Evolutionary conservation across 1,139 yeast species (phyloP).

Genomic region (Yamadazyma triangularis): DNA sequence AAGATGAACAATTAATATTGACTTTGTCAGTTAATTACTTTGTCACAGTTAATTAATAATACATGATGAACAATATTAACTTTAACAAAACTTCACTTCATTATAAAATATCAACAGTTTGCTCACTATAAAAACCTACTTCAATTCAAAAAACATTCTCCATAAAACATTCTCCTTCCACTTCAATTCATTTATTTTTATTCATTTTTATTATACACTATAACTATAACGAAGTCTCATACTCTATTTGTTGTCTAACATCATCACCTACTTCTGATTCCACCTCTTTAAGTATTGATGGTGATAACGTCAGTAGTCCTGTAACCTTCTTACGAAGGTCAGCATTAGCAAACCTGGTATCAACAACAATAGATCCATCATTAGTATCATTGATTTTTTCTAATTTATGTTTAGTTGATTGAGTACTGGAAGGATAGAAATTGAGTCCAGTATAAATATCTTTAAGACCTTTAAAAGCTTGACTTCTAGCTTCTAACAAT

Average conservation of each 20-base stretch:
- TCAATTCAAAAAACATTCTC: not conserved
- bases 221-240: conserved; percentile 39
- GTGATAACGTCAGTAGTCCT: conserved; percentile 59
- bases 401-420: conserved; percentile 48
- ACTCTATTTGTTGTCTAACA: conserved; percentile 58
- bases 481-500: conserved; percentile 56
- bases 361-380: conserved; percentile 32
- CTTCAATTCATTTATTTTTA: not conserved
- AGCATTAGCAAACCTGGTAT: conserved; percentile 47
- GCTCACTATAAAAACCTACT: not conserved
- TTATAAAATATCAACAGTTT: not conserved
- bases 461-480: conserved; percentile 57
- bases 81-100: too few species aligned
- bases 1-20: too few species aligned
- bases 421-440: conserved; percentile 72
- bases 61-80: too few species aligned
- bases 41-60: too few species aligned
- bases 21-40: too few species aligned
- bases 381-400: conserved; percentile 12
- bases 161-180: too few species aligned
- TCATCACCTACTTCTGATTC: conserved; percentile 58
- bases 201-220: conserved; percentile 1
- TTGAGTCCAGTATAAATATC: conserved; percentile 81
- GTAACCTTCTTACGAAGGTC: conserved; percentile 47
- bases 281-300: conserved; percentile 51